phyloP scores from a whole-genome alignment of 441 rosid species.

The Erysimum cheiri region DNA sequence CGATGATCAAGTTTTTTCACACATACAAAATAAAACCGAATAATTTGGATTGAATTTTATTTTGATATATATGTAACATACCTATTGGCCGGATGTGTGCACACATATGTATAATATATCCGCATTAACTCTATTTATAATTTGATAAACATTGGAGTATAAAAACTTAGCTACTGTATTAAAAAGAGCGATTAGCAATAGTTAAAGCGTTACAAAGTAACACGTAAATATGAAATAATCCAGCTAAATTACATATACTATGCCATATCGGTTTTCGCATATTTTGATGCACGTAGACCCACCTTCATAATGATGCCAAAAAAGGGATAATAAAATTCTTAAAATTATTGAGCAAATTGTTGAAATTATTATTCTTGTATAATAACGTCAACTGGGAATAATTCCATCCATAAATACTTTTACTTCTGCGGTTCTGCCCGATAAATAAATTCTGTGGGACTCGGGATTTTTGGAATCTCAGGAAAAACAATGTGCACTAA shows the following conservation, averaged over 20 bases:
- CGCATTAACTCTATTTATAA: no score
- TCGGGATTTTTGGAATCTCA: background rate
- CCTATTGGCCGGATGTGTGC: no score
- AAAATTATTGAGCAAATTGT: slow-evolving; percentile 8
- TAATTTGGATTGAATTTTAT: background rate
- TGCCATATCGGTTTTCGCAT: background rate
- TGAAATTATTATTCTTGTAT: background rate
- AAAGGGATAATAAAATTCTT: slow-evolving; percentile 6
- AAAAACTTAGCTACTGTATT: no score
- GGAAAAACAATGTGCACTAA: background rate
- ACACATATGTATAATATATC: no score
- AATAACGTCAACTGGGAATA: background rate
- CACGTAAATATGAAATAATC: no score
- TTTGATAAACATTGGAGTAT: no score
- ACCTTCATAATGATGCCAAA: slow-evolving; percentile 10
- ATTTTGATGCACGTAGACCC: slow-evolving; percentile 30
- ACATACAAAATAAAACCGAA: background rate
- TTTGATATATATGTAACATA: background rate
- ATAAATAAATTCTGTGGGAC: background rate
- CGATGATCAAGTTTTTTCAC: background rate
- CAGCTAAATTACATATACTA: slow-evolving; percentile 27
- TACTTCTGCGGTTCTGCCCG: background rate
- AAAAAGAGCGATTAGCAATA: no score
- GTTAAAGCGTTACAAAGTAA: no score
- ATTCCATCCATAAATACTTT: slow-evolving; percentile 6